Evolutionary conservation across 805 yeast species (phyloP), one percentile per base, ranked within the genome.

Genomic region (Ogataea nitratoaversa): DNA sequence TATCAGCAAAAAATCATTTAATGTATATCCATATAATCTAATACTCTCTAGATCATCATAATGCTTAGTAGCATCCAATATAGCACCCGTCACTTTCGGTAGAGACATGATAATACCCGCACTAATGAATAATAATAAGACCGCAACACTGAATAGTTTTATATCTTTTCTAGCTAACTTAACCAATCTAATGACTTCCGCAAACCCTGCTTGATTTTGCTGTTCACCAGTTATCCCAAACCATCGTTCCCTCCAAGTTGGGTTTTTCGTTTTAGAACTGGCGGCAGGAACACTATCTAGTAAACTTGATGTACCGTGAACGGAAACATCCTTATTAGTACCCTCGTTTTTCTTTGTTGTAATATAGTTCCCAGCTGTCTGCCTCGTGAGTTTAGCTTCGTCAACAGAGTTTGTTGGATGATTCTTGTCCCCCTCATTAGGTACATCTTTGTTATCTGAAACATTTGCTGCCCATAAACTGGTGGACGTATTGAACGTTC

Each of bases 1-100:
- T 0, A 74, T 77, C 1, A 68, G 46, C 52, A 82, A 77, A 57
- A 91, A 91, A 34, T 76, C 73, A 25, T 67, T 61, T 43, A 81
- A 67, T 0, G 82, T 67, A 14, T 83, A 60, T 0, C 96, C 96
- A 50, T 78, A 78, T 11, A 64, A 43, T 32, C 45, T 27, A 2
- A 63, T 54, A 24, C 44, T 49, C 12, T 56, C 60, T 18, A 62
- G 36, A 9, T 33, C 34, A 6, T 49, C 47, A 37, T 47, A 56
- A 8, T 64, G 59, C 44, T 66, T 68, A 1, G 76, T 63, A 5
- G 77, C 71, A 53, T 76, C 82, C 17, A 76, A 53, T 2, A 76
- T 72, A 33, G 70, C 56, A 34, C 82, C 82, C n/a, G 77, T 76
- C 6, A 77, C 69, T 44, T 71, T 74, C 2, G 82, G 82, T 41